Evolutionary conservation across 495 filamentous ascomycete species (phyloP), one percentile per base, ranked within the genome.

Genomic region (Daldinia loculata): DNA sequence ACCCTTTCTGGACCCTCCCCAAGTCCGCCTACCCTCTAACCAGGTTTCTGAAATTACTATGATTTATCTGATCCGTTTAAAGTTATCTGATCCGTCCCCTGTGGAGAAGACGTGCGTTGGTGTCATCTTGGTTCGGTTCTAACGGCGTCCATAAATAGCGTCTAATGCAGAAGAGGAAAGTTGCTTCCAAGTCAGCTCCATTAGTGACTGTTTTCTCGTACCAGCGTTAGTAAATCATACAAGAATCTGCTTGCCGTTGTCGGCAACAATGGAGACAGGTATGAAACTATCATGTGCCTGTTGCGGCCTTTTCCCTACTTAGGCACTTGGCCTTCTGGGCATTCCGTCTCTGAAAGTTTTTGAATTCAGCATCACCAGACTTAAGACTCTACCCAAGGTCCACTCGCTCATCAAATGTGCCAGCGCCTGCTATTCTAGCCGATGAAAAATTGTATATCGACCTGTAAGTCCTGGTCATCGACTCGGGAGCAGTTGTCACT

Each of bases 1-100:
- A 19, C 36, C 12, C 61, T 29, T 56, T n/a, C n/a, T n/a, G n/a
- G n/a, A n/a, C n/a, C n/a, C n/a, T n/a, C n/a, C 50, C n/a, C 32
- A 34, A 34, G 32, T 34, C 32, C 9, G 8, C 8, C 9, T 34
- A 63, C 41, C 66, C 60, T 67, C 57, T 29, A 59, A 59, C 62
- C 53, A 52, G 58, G 66, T 66, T 66, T 66, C 34, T 57, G 29
- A 63, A 59, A 71, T 60, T 66, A 64, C 50, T 66, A 74, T 60
- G 61, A 65, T 56, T 76, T 75, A 76, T 76, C 75, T 50, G 75
- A 76, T 76, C 72, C 75, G 69, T 69, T 66, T 75, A 69, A 75
- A 75, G 72, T 76, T 76, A 76, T 76, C 75, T 59, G 75, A 76
- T 76, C 75, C 75, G 70, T 26, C 24, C 26, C 14, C 34, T 51